Base-by-base conservation (phyloP, 495 filamentous ascomycete species). In the Aspergillus wentii region DNA sequence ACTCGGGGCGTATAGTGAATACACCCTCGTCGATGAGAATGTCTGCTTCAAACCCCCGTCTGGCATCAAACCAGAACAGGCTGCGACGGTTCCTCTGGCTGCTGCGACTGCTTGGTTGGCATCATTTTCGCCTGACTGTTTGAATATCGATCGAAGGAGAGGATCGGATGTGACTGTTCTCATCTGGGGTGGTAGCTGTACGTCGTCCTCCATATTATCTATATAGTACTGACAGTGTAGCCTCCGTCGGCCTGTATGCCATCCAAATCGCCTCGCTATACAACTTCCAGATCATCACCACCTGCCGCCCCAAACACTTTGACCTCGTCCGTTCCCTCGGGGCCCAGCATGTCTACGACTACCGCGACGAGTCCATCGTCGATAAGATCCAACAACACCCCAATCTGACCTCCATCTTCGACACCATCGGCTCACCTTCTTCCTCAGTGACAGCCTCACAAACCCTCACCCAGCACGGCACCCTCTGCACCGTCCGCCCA, bases 341-440 rank as follows among this genome's bases (percentile, higher is more conserved):
- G 1, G 77, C 74, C 0, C 50, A 52, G 4, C 44, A 59, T 19
- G 69, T 71, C 5, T 78, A 75, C 46, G 74, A 82, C 59, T 81
- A 80, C 51, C 54, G 55, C 0, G 49, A 60, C 19, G 29, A 35
- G 10, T 5, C 37, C 1, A 43, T 57, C 9, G 38, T 41, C 14
- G 48, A 48, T 5, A 49, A 51, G 14, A 60, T 66, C 21, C 32
- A 33, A 3, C 27, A 26, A 6, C 43, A 23, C 0, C 48, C 54
- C 0, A 17, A 30, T 8, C 31, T 63, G 0, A 4, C 30, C 7
- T 38, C 54, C 29, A 34, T 40, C 8, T 59, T 66, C 32, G 59
- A 63, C 25, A 61, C 52, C 1, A 59, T 61, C 20, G 61, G 62
- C 0, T 49, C 43, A 29, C 8, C 8, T 0, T 29, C 27, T 0